Percentiles rank a stretch among this genome's conserved stretches.
Conservation (phyloP, 1,284 basidiomycete genomes). For the Xerocomus amazonicus region DNA sequence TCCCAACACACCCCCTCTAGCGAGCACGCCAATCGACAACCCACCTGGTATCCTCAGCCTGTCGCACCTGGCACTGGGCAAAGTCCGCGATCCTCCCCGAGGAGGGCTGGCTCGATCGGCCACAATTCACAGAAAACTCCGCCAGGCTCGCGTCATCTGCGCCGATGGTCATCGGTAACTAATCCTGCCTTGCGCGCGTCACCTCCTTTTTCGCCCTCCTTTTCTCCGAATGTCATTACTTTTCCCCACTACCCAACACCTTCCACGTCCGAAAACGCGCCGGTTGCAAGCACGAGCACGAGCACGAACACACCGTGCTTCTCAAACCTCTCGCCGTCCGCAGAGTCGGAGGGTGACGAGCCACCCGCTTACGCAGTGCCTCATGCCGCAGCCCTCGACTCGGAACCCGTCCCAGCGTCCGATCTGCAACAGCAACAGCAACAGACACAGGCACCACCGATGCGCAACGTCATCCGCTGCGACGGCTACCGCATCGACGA, state of each 20-base stretch:
- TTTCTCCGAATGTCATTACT: conserved; percentile 15
- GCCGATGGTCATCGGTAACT: conserved; percentile 33
- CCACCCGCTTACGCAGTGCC: conserved; percentile 12
- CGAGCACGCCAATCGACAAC: conserved; percentile 20
- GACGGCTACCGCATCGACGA: conserved; percentile 30
- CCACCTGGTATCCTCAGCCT: conserved; percentile 26
- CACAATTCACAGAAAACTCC: conserved; percentile 32
- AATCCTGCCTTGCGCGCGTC: conserved; percentile 28
- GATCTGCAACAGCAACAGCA: background rate
- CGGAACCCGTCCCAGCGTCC: conserved; percentile 7
- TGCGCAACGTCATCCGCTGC: conserved; percentile 25
- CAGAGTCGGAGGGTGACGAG: conserved; percentile 29
- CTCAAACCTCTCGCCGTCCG: conserved; percentile 23
- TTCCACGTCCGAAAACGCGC: conserved; percentile 15
- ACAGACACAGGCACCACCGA: background rate
- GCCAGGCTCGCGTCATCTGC: conserved; percentile 28
- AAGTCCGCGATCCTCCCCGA: conserved; percentile 34
- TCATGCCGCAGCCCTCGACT: conserved; percentile 20
- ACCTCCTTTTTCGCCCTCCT: conserved; percentile 16
- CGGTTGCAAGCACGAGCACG: background rate
- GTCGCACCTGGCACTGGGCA: conserved; percentile 13
- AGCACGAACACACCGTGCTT: background rate
- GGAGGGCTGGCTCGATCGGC: conserved; percentile 34
- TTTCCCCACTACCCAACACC: conserved; percentile 19
- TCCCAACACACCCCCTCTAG: conserved; percentile 11